Evolutionary conservation across 1,284 basidiomycete species (phyloP).

Genomic region (Trametes polyzona): DNA sequence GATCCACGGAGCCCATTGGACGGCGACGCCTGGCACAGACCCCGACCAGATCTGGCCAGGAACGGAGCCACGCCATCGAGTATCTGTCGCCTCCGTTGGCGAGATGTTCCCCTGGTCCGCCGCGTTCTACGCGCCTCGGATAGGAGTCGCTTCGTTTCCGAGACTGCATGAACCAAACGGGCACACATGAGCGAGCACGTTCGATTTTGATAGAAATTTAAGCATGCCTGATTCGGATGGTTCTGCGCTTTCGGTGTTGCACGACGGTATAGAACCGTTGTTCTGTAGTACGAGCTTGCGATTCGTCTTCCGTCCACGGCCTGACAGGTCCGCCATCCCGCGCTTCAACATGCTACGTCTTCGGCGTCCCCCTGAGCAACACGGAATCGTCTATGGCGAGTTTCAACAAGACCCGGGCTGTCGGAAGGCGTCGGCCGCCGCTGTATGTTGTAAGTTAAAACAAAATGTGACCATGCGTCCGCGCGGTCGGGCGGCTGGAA

Average conservation of each 20-base stretch:
- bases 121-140: neutral
- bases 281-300: conserved; percentile 4
- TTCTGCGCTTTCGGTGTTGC: neutral
- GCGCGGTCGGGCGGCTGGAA: neutral
- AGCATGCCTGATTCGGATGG: conserved; percentile 1
- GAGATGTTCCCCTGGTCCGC: neutral
- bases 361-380: neutral
- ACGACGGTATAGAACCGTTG: neutral
- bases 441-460: neutral
- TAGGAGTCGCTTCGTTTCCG: conserved; percentile 5
- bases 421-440: neutral
- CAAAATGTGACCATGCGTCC: neutral
- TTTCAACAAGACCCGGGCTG: neutral
- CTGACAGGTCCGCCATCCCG: neutral
- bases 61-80: conserved; percentile 15
- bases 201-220: conserved; percentile 10
- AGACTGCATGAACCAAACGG: neutral
- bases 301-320: neutral
- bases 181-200: neutral
- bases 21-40: conserved; percentile 1
- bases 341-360: neutral
- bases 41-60: conserved; percentile 28
- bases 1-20: conserved; percentile 26
- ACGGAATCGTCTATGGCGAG: neutral
- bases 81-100: neutral